phyloP scores from a whole-genome alignment of 495 filamentous ascomycete genomes.

The Apodospora peruviana region DNA sequence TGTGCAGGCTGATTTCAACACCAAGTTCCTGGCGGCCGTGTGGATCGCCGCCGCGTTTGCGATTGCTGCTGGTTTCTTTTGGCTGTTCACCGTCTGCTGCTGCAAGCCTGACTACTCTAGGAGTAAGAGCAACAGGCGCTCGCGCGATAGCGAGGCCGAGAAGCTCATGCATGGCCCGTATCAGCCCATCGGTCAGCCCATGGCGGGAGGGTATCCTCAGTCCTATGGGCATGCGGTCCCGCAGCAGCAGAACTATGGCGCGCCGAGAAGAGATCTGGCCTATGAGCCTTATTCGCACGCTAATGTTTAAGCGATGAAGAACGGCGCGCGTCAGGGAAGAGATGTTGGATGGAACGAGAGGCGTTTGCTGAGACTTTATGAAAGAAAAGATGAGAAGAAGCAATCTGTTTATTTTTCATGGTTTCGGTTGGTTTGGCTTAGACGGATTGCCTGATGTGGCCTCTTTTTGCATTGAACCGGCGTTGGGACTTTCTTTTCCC shows the following conservation, averaged over 20 bases:
- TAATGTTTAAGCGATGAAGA: constrained; percentile 24
- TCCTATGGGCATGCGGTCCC: constrained; percentile 24
- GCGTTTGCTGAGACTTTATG: too few species aligned
- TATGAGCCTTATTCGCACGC: constrained; percentile 53
- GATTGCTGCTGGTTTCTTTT: constrained; percentile 70
- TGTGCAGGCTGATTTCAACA: constrained; percentile 58
- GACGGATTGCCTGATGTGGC: too few species aligned
- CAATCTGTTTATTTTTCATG: too few species aligned
- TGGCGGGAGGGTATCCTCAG: constrained; percentile 25
- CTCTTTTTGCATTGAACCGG: too few species aligned
- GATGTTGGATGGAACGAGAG: too few species aligned
- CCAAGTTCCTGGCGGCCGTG: constrained; percentile 57
- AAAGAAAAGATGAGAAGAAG: too few species aligned
- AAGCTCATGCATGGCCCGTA: constrained; percentile 43
- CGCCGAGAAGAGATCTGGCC: constrained; percentile 28
- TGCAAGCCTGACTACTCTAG: constrained; percentile 49
- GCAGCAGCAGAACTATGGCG: constrained; percentile 12
- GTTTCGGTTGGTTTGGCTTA: too few species aligned
- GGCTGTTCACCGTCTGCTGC: constrained; percentile 88
- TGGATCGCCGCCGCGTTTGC: constrained; percentile 81
- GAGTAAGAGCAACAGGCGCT: constrained; percentile 13
- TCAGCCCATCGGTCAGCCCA: constrained; percentile 35
- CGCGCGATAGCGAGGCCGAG: constrained; percentile 26
- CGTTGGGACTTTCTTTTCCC: too few species aligned
- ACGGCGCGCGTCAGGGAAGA: too few species aligned